phyloP scores from a whole-genome alignment of 805 yeast species.

The Wickerhamomyces ciferrii region DNA sequence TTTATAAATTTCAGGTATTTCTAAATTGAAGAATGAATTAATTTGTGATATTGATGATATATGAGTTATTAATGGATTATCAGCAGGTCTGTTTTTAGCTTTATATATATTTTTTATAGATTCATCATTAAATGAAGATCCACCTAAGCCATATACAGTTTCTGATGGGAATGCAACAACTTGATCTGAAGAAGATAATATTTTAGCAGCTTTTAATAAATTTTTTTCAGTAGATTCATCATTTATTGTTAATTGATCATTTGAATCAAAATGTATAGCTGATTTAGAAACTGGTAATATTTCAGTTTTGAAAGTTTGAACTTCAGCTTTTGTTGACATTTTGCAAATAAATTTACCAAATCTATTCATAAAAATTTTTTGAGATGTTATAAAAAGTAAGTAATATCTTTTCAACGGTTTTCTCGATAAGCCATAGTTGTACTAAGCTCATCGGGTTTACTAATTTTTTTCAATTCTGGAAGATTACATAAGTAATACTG shows the following conservation, averaged over 20 bases:
- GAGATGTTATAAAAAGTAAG: too few relatives aligned
- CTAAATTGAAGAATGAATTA: constrained; percentile 44
- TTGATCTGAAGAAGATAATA: constrained; percentile 42
- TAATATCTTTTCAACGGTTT: too few relatives aligned
- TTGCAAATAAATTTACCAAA: neutral
- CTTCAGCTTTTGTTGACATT: neutral
- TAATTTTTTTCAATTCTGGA: too few relatives aligned
- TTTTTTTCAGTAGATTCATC: constrained; percentile 49
- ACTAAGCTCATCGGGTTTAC: too few relatives aligned
- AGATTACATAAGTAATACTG: too few relatives aligned
- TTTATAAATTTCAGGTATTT: constrained; percentile 65
- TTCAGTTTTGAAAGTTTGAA: constrained; percentile 6
- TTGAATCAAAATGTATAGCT: constrained; percentile 14
- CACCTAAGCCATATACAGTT: constrained; percentile 95
- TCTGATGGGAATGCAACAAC: constrained; percentile 96
- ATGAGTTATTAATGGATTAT: constrained; percentile 91
- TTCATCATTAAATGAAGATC: constrained; percentile 68
- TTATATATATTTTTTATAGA: constrained; percentile 72
- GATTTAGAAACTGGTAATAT: constrained; percentile 15
- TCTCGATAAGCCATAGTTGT: too few relatives aligned
- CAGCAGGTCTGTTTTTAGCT: constrained; percentile 93
- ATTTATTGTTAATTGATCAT: constrained; percentile 33
- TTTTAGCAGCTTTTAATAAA: constrained; percentile 52
- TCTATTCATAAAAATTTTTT: neutral
- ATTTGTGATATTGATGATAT: constrained; percentile 75